Conservation (phyloP, 2,329 filamentous ascomycete genomes). For the Fusarium stilboides region DNA sequence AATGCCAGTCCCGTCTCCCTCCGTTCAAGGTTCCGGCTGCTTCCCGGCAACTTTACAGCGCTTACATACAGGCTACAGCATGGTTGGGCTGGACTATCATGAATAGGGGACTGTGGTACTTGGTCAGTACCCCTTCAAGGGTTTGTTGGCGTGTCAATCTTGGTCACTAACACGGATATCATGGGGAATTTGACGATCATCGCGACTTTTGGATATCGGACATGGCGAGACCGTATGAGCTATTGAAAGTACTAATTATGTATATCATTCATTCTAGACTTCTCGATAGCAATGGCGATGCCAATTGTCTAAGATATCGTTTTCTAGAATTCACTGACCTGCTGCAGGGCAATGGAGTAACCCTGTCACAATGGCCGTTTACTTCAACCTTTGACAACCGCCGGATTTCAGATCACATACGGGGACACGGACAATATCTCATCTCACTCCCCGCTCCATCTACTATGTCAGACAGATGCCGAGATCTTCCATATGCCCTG, state of each 20-base stretch:
- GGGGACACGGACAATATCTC: background rate
- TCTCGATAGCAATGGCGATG: constrained; percentile 3
- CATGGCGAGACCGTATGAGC: constrained; percentile 13
- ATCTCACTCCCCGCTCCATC: constrained; percentile 15
- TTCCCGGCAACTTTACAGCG: constrained; percentile 27
- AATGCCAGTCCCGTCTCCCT: constrained; percentile 30
- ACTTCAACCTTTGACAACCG: constrained; percentile 27
- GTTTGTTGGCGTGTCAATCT: constrained; percentile 1
- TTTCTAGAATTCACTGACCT: constrained; percentile 1
- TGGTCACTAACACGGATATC: constrained; percentile 15
- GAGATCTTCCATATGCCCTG: constrained; percentile 30
- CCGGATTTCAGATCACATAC: constrained; percentile 35
- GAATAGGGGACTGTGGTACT: constrained; percentile 15
- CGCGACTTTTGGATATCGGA: constrained; percentile 5
- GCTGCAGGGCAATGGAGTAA: background rate
- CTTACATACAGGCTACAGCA: constrained; percentile 1
- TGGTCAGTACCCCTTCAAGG: constrained; percentile 22
- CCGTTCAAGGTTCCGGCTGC: constrained; percentile 38
- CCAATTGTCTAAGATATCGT: background rate
- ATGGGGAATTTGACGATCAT: constrained; percentile 13
- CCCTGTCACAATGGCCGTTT: background rate
- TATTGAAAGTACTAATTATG: background rate
- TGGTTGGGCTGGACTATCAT: constrained; percentile 14
- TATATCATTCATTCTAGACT: background rate
- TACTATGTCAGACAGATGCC: constrained; percentile 15